A percentile compares a stretch with the other conserved stretches of the same genome.
phyloP scores from a whole-genome alignment of 805 yeast species.

The Jamesozyma gamospora region DNA sequence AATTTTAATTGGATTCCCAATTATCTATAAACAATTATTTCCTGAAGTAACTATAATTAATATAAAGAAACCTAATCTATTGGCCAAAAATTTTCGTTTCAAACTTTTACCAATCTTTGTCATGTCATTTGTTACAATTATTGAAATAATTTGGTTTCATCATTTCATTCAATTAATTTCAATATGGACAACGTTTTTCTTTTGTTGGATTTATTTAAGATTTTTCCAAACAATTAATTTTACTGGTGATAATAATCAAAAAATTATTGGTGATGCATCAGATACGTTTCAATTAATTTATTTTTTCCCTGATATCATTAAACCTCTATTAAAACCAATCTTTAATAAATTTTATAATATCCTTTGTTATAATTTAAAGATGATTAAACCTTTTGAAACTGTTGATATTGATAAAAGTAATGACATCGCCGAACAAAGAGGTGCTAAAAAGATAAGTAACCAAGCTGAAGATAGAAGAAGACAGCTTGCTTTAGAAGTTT shows the following conservation, averaged over 20 bases:
- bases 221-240: constrained; percentile 50
- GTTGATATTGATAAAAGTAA: constrained; percentile 67
- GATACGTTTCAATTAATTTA: constrained; percentile 77
- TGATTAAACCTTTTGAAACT: constrained; percentile 55
- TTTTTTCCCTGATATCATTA: constrained; percentile 65
- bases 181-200: constrained; percentile 47
- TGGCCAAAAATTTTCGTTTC: constrained; percentile 40
- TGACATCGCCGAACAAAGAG: constrained; percentile 54
- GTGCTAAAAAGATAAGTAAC: constrained; percentile 18
- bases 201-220: constrained; percentile 69
- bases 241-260: background rate
- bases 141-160: constrained; percentile 25
- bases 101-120: constrained; percentile 52
- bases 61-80: constrained; percentile 36
- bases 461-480: constrained; percentile 62
- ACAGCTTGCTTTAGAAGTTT: constrained; percentile 64
- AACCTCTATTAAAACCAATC: constrained; percentile 42
- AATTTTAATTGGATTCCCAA: constrained; percentile 46
- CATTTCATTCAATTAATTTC: constrained; percentile 46
- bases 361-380: constrained; percentile 32
- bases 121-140: constrained; percentile 23
- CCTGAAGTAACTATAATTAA: constrained; percentile 48
- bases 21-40: constrained; percentile 55
- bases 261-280: constrained; percentile 64
- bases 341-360: constrained; percentile 36